phyloP scores from a whole-genome alignment of 257 asterid genomes.

The Nicotiana knightiana region DNA sequence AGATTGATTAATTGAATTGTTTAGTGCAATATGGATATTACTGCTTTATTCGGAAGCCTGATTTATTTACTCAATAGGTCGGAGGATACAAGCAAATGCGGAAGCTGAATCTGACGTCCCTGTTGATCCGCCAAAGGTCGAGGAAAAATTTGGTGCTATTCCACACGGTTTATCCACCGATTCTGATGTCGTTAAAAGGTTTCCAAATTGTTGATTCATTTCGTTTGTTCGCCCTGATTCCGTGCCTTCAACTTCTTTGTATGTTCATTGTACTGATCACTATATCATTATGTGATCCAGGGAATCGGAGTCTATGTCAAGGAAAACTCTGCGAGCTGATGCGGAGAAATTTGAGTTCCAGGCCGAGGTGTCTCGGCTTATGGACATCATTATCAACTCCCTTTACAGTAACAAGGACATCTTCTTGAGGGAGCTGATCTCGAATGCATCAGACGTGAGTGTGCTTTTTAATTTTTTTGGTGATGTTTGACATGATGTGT shows the following conservation, averaged over 20 bases:
- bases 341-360: conserved; percentile 94
- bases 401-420: conserved; percentile 90
- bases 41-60: neutral
- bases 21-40: neutral
- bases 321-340: conserved; percentile 48
- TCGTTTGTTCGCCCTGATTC: neutral
- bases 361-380: conserved; percentile 90
- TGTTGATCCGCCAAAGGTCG: conserved; percentile 75
- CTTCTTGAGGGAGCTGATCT: conserved; percentile 87
- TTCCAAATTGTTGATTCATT: neutral
- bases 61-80: conserved; percentile 30
- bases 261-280: neutral
- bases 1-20: neutral
- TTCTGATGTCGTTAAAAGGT: conserved; percentile 82
- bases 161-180: conserved; percentile 80
- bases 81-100: conserved; percentile 65
- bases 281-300: conserved; percentile 33
- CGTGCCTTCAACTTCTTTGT: neutral
- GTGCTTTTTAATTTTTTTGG: neutral
- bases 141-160: conserved; percentile 69
- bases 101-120: conserved; percentile 55
- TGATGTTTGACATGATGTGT: neutral
- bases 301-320: conserved; percentile 82
- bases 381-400: conserved; percentile 93
- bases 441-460: conserved; percentile 61